phyloP scores from a whole-genome alignment of 169 alveolate species.

The Cryptosporidium canis region DNA sequence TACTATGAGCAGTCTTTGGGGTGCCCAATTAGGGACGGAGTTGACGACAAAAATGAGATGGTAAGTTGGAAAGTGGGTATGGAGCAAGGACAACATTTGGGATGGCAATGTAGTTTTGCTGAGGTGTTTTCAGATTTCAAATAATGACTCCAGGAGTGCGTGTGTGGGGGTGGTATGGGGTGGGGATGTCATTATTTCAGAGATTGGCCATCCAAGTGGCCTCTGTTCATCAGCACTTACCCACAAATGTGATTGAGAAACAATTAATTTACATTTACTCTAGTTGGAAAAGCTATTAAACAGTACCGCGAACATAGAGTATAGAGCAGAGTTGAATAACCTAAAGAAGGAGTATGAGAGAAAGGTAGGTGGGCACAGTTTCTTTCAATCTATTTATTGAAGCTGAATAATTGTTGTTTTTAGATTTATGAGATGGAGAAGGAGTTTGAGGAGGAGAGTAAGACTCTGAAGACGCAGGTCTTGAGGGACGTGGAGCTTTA shows the following conservation, averaged over 20 bases:
- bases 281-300: slow-evolving; percentile 45
- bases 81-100: not conserved
- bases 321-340: slow-evolving; percentile 55
- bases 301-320: slow-evolving; percentile 42
- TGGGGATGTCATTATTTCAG: too few species aligned
- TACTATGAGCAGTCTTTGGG: slow-evolving; percentile 60
- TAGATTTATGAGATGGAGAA: slow-evolving; percentile 62
- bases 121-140: too few species aligned
- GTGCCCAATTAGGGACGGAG: not conserved
- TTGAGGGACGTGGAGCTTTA: slow-evolving; percentile 53
- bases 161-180: too few species aligned
- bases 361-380: slow-evolving; percentile 36
- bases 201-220: too few species aligned
- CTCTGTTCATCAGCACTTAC: too few species aligned
- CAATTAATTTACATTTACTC: not conserved
- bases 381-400: too few species aligned
- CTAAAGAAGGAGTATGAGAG: slow-evolving; percentile 50
- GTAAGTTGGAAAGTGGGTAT: slow-evolving; percentile 15
- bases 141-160: too few species aligned
- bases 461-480: slow-evolving; percentile 14
- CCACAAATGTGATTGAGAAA: too few species aligned
- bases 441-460: slow-evolving; percentile 51
- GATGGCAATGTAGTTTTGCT: too few species aligned
- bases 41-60: not conserved
- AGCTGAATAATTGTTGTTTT: not conserved